A percentile compares a stretch with the other conserved stretches of the same genome.
Conservation (phyloP, 2,329 filamentous ascomycete genomes). For the Nakataea oryzae region DNA sequence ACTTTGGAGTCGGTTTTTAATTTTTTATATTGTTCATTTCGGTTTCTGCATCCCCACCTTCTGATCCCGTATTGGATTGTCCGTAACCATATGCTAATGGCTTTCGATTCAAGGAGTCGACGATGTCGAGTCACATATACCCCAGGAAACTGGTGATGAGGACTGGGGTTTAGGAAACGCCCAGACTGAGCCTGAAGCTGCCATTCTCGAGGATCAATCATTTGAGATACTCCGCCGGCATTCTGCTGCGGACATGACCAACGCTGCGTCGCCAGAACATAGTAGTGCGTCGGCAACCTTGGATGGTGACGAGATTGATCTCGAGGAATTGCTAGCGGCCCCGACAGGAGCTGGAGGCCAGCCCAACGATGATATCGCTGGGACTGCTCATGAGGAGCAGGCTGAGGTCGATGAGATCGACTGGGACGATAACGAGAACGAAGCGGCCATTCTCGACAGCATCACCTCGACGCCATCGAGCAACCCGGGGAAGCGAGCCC, state of each 20-base stretch:
- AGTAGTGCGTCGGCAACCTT: slow-evolving; percentile 20
- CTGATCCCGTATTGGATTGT: too few relatives aligned
- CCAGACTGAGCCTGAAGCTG: neutral
- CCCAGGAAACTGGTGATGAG: neutral
- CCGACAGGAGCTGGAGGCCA: slow-evolving; percentile 7
- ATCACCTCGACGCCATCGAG: slow-evolving; percentile 12
- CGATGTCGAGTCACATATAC: neutral
- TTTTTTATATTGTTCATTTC: too few relatives aligned
- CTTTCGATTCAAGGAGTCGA: too few relatives aligned
- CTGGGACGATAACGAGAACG: slow-evolving; percentile 25
- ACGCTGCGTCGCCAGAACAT: slow-evolving; percentile 1
- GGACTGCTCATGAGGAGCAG: neutral
- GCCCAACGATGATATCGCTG: neutral
- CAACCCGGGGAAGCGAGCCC: slow-evolving; percentile 18
- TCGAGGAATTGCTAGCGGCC: slow-evolving; percentile 15
- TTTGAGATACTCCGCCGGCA: slow-evolving; percentile 3
- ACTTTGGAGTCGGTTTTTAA: too few relatives aligned
- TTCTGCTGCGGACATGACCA: neutral
- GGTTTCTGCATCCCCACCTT: too few relatives aligned
- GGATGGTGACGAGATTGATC: slow-evolving; percentile 26
- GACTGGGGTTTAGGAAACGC: neutral
- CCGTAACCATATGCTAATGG: too few relatives aligned
- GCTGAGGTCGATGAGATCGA: slow-evolving; percentile 20
- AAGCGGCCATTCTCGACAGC: slow-evolving; percentile 12
- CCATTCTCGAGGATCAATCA: neutral